Percentiles rank a stretch among this genome's conserved stretches.
phyloP scores from a whole-genome alignment of 176 grass and related monocot species.

The Rhynchospora tenuis region DNA sequence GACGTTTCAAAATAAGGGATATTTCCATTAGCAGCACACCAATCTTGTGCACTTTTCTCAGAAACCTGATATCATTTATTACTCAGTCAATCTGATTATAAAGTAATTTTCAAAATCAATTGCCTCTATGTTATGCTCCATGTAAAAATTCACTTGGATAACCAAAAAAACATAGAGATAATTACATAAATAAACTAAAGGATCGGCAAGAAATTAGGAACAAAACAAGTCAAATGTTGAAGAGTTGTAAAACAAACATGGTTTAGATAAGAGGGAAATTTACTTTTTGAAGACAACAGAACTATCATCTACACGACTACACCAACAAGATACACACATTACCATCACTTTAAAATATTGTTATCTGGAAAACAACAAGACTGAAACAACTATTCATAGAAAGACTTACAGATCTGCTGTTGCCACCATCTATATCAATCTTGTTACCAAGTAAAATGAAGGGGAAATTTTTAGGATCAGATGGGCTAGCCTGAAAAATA shows the following conservation, averaged over 20 bases:
- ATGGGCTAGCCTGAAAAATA: conserved; percentile 47
- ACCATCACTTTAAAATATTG: not conserved
- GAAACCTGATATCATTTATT: conserved; percentile 40
- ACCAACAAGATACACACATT: not conserved
- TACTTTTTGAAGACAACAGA: not conserved
- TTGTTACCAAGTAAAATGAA: conserved; percentile 95
- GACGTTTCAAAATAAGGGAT: conserved; percentile 93
- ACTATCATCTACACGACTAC: not conserved
- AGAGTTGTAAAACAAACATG: not conserved
- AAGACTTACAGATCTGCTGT: conserved; percentile 61
- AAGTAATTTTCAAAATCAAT: not conserved
- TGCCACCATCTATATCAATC: conserved; percentile 79
- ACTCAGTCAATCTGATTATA: not conserved
- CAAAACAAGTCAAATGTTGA: not conserved
- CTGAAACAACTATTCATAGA: not conserved
- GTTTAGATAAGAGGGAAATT: not conserved
- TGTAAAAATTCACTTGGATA: not conserved
- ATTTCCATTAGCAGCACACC: conserved; percentile 81
- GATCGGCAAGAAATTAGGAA: not conserved
- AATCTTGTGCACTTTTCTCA: conserved; percentile 87
- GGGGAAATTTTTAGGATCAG: conserved; percentile 65
- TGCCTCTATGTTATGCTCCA: not conserved
- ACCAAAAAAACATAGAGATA: not conserved
- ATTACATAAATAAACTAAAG: not conserved
- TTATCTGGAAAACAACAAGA: not conserved